Percentiles rank a stretch among this genome's conserved stretches.
phyloP scores from a whole-genome alignment of 83 land plant species.

The Diphasiastrum complanatum region DNA sequence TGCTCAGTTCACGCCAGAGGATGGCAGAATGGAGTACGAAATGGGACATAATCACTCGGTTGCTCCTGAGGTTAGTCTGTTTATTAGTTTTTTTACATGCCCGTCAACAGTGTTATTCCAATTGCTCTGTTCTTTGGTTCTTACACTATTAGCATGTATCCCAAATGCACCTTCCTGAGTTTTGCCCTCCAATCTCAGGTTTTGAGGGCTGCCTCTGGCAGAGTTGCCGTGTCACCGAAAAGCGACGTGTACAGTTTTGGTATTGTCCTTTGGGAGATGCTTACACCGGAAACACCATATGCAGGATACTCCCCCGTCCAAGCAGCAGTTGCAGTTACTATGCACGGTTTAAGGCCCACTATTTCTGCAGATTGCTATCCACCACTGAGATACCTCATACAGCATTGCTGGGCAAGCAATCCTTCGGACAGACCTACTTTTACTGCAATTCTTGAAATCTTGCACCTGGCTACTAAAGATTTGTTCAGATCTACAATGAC shows the following conservation, averaged over 20 bases:
- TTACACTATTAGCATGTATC: too few species aligned
- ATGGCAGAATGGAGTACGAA: too few species aligned
- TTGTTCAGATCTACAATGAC: too few species aligned
- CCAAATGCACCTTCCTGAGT: too few species aligned
- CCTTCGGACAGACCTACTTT: slow-evolving; percentile 62
- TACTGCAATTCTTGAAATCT: slow-evolving; percentile 45
- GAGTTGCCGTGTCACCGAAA: slow-evolving; percentile 60
- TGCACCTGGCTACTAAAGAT: too few species aligned
- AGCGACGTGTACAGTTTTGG: slow-evolving; percentile 72
- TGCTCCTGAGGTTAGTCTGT: too few species aligned
- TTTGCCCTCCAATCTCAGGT: too few species aligned
- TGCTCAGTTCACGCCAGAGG: too few species aligned
- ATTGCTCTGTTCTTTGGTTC: too few species aligned
- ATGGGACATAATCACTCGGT: too few species aligned
- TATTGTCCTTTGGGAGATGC: slow-evolving; percentile 75
- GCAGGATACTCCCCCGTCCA: slow-evolving; percentile 60
- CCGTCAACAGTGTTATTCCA: too few species aligned
- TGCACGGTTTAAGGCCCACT: slow-evolving; percentile 62
- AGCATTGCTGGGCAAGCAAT: slow-evolving; percentile 54
- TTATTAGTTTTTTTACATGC: too few species aligned
- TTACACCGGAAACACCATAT: slow-evolving; percentile 62
- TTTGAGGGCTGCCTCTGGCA: slow-evolving; percentile 65
- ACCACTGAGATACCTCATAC: slow-evolving; percentile 51
- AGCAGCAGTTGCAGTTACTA: slow-evolving; percentile 68
- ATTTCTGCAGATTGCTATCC: slow-evolving; percentile 61